phyloP scores from a whole-genome alignment of 73 alveolate genomes.

The Breviolum minutum region DNA sequence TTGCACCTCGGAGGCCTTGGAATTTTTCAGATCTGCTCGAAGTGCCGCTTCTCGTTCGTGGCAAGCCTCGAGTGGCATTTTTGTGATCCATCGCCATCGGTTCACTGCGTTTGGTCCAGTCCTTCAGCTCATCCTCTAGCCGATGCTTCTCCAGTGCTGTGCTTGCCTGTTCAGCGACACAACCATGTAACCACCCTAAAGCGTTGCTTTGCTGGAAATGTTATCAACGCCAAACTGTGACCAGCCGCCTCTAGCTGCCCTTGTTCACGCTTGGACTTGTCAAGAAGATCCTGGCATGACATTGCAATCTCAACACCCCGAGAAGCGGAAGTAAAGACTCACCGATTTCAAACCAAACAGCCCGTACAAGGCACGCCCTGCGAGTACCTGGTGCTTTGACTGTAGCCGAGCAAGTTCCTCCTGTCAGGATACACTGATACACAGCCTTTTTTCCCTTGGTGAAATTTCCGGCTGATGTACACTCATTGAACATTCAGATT shows the following conservation, averaged over 20 bases:
- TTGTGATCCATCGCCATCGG: background rate
- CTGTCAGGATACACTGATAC: background rate
- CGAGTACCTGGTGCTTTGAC: conserved; percentile 46
- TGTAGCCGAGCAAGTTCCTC: conserved; percentile 72
- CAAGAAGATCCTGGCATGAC: conserved; percentile 20
- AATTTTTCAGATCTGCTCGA: background rate
- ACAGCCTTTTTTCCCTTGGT: no score
- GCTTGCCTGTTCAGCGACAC: background rate
- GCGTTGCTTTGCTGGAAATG: background rate
- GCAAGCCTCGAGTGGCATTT: background rate
- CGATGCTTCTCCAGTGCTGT: conserved; percentile 46
- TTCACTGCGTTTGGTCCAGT: background rate
- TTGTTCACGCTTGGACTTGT: conserved; percentile 62
- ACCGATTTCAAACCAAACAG: background rate
- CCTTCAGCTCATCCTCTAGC: conserved; percentile 72
- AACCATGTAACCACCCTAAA: background rate
- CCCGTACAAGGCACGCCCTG: background rate
- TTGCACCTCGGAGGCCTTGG: conserved; percentile 15
- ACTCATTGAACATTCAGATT: background rate
- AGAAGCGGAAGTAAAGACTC: background rate
- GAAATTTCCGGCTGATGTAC: background rate
- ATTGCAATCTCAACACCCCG: background rate
- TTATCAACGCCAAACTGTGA: background rate
- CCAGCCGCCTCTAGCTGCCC: conserved; percentile 64
- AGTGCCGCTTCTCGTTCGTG: conserved; percentile 11